These are phyloP conservation scores for Galerina sulciceps DNA, from an alignment of 768 basidiomycete species.

Conservation along the genomic window DNA sequence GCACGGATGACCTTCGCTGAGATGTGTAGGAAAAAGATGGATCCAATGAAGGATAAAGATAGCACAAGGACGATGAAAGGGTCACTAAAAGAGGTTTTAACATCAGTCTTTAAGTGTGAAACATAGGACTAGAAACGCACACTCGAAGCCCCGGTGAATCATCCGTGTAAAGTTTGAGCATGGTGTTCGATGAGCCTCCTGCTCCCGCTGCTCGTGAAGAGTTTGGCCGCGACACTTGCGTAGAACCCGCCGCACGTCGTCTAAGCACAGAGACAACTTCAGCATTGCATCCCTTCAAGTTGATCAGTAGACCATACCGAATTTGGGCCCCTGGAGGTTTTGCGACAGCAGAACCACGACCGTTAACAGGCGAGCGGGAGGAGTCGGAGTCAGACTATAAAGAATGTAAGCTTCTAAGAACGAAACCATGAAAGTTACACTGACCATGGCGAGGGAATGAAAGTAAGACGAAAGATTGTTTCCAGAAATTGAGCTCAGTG, in stretches of 20 bases:
- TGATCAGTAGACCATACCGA: constrained; percentile 51
- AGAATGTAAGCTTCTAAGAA: background rate
- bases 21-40: constrained; percentile 98
- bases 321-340: constrained; percentile 83
- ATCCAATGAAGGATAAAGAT: constrained; percentile 95
- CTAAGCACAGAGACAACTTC: constrained; percentile 36
- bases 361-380: constrained; percentile 48
- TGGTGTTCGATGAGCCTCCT: constrained; percentile 96
- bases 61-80: constrained; percentile 96
- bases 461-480: constrained; percentile 21
- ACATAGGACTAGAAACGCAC: constrained; percentile 55
- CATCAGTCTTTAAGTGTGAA: background rate
- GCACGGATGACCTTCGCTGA: constrained; percentile 92
- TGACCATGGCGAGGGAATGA: constrained; percentile 41
- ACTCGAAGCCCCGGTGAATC: constrained; percentile 97
- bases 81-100: constrained; percentile 56
- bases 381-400: constrained; percentile 82
- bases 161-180: constrained; percentile 98
- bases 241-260: constrained; percentile 68
- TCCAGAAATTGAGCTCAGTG: constrained; percentile 18
- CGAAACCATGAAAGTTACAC: constrained; percentile 9
- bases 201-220: constrained; percentile 91
- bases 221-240: constrained; percentile 75
- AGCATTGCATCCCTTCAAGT: background rate
- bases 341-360: constrained; percentile 53